Evolutionary conservation across 768 basidiomycete species (phyloP), one percentile per base, ranked within the genome.

Genomic region (Sarcomyxa edulis): DNA sequence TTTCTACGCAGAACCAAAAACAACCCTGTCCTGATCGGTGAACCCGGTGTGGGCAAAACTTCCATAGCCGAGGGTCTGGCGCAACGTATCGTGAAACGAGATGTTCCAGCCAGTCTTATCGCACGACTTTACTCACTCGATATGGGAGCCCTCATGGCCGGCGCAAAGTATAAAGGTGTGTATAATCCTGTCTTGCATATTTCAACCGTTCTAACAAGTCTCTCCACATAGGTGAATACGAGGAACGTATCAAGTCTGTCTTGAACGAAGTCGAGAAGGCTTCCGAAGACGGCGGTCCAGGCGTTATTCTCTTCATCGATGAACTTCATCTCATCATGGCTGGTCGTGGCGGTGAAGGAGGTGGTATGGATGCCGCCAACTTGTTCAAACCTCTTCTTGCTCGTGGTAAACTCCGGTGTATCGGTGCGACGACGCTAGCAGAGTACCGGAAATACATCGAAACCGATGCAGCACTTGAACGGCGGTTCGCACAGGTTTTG

Each of bases 21-120:
- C 54, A 96, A 95, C 51, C 92, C 95, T n/a, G 90, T 96, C 27
- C 78, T 97, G 18, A 91, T 98, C 49, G 94, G 93, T 45, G 91
- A 90, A 61, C 88, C 87, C 32, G 87, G 95, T 58, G 92, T 95
- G 16, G 95, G 95, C 4, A 99, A 99, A 65, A 96, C 94, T 1
- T 80, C 91, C 16, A 88, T 97, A 37, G 91, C 83, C 5, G 95
- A 99, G 68, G 93, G 92, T 27, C 80, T 99, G 5, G 94, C 95
- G 0, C 94, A 95, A 55, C 81, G 95, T 32, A 95, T 98, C 44
- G 79, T 96, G 50, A 91, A 93, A 49, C 81, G 92, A 34, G 94
- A 97, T 61, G 90, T 93, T 6, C 91, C 91, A 15, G 71, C 74
- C 16, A 73, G 70, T 49, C 62, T 94, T 20, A 69, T 91, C 34